These are phyloP conservation scores for Kluyveromyces sp. DNA, from an alignment of 1,139 yeast species.

Conservation along the genomic window DNA sequence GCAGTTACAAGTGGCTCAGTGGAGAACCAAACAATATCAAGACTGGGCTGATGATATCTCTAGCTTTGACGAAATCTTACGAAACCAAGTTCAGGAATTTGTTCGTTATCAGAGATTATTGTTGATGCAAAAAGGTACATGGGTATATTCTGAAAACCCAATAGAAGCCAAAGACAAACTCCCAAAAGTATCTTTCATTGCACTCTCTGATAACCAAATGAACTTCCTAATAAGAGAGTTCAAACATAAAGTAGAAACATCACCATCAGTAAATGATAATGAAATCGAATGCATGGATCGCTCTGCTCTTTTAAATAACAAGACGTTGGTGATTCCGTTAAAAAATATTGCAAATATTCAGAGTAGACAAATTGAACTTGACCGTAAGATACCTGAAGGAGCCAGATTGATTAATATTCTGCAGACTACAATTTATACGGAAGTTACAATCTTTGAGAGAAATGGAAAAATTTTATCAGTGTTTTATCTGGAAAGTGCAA, in stretches of 20 bases:
- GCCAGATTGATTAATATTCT: conserved; percentile 42
- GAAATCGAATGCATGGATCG: conserved; percentile 30
- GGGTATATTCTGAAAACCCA: conserved; percentile 72
- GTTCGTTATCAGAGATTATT: conserved; percentile 74
- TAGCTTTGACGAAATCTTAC: conserved; percentile 45
- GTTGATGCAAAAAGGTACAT: conserved; percentile 67
- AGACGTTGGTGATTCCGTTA: conserved; percentile 27
- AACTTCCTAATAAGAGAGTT: conserved; percentile 56
- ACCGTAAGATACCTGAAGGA: conserved; percentile 18
- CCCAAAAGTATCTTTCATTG: conserved; percentile 46
- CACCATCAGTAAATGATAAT: conserved; percentile 52
- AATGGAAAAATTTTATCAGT: conserved; percentile 38
- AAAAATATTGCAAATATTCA: conserved; percentile 19
- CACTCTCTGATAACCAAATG: conserved; percentile 66
- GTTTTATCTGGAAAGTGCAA: conserved; percentile 67
- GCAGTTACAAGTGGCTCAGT: conserved; percentile 42
- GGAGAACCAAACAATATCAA: conserved; percentile 32
- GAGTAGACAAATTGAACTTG: conserved; percentile 14
- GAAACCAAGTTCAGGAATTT: conserved; percentile 59
- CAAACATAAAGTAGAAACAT: conserved; percentile 37
- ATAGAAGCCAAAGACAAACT: conserved; percentile 35
- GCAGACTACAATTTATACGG: conserved; percentile 49
- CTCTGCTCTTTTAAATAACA: conserved; percentile 15
- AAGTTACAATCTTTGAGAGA: conserved; percentile 43
- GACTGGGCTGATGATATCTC: conserved; percentile 35